Evolutionary conservation across 768 basidiomycete genomes (phyloP), one percentile per base, ranked within the genome.

Genomic region (Leccinum incarnatum): DNA sequence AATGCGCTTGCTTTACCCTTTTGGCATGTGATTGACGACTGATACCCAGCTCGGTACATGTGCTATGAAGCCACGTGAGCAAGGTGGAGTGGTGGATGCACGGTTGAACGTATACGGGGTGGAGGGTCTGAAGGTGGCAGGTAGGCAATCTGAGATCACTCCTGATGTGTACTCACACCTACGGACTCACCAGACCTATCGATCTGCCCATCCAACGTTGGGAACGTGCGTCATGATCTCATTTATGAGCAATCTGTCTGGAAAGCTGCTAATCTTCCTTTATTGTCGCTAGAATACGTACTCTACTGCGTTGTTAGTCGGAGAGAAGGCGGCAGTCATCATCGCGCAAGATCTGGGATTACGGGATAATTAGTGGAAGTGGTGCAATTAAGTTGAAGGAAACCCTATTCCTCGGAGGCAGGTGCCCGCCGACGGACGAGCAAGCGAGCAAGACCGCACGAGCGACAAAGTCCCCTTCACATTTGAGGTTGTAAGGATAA

Each of bases 291-390:
- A 67, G 74, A 80, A 79, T 54, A 80, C 79, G 0, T 79, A 77
- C 56, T 77, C 76, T 0, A 77, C 77, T 7, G 75, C 78, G 8
- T 54, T 79, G 23, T 69, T 73, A 32, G 64, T 88, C 40, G 85
- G 84, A 4, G 85, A 87, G 70, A 87, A 87, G 69, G 84, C 84
- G 0, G 83, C 85, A 0, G 62, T 78, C 7, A 78, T 87, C 42
- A 84, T 88, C 49, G 81, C 80, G 2, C 76, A 85, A 55, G 86
- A 86, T 23, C 59, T 80, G 11, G 57, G 58, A 3, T 2, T 59
- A 30, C 23, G 23, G 17, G 27, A 27, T 2, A 14, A 47, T 14
- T 23, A 25, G 29, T 2, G 4, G 19, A 29, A 37, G 17, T 17
- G 37, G 15, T 37, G 37, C 8, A 17, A 7, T 8, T 37, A 17